Evolutionary conservation across 768 basidiomycete species (phyloP), one percentile per base, ranked within the genome.

Genomic region (Omphalotus guepiniiformis): DNA sequence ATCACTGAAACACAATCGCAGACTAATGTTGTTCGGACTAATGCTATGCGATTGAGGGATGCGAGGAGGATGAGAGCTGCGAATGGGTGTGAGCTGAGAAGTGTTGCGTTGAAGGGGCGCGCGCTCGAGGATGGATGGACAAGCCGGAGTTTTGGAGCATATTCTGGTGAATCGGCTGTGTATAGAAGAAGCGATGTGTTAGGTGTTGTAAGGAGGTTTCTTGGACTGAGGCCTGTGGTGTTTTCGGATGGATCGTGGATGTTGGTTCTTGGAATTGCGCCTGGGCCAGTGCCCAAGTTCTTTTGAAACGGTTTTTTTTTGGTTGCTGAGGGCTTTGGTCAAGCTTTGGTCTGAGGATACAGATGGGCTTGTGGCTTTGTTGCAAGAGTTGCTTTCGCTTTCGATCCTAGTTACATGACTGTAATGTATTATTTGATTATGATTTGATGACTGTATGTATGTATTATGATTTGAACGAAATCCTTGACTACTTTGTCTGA

Each of bases 101-200:
- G 57, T 2, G 69, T 72, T 46, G 70, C 73, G 34, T 55, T 66
- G 27, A 53, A 51, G 32, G 58, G 32, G 1, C 44, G 44, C 22
- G 21, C 34, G 3, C 29, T 46, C 16, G 40, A 41, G 29, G 42
- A 43, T 19, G 42, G 42, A 29, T 43, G 42, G 42, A 30, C 29
- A 22, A 19, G n/a, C 6, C 16, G 28, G 18, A 18, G 19, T 6
- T 27, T 37, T 22, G 44, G 44, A 36, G 34, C 44, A 7, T 15
- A 23, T 21, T 35, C 16, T n/a, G 32, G 30, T 13, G 44, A 46
- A 11, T 46, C 30, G 26, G 25, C 67, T 40, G 73, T 74, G 0
- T 74, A 73, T 43, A 68, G 58, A 53, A 68, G 81, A 28, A 69
- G 74, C 34, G 82, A 83, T 58, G 67, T 70, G 39, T 53, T 82